Percentiles rank a stretch among this genome's conserved stretches.
Evolutionary conservation across 164 flowering plant species (phyloP).

Genomic region (Euptelea pleiosperma): DNA sequence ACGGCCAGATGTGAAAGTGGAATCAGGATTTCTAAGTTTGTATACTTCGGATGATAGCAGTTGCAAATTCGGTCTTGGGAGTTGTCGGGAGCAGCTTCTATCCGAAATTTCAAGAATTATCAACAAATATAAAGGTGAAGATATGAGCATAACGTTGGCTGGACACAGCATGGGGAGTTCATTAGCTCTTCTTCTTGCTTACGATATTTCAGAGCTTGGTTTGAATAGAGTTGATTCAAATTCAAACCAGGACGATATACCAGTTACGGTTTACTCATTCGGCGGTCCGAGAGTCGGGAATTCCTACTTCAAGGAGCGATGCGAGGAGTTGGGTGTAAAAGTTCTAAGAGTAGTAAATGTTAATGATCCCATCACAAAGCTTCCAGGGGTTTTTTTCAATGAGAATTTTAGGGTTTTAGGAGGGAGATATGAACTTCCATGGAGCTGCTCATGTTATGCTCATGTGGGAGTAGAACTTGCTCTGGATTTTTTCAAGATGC

Average conservation of each 20-base stretch:
- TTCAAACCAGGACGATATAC: constrained; percentile 25
- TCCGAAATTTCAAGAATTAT: constrained; percentile 27
- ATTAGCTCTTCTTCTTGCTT: constrained; percentile 61
- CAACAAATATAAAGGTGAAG: constrained; percentile 39
- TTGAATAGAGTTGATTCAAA: constrained; percentile 22
- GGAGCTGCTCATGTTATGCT: constrained; percentile 63
- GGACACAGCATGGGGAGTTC: constrained; percentile 96
- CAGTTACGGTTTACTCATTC: constrained; percentile 66
- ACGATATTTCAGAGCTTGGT: constrained; percentile 75
- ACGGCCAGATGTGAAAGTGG: constrained; percentile 59
- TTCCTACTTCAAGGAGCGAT: constrained; percentile 53
- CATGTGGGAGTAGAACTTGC: constrained; percentile 65
- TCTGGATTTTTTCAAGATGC: constrained; percentile 57
- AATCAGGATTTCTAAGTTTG: constrained; percentile 32
- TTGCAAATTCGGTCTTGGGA: constrained; percentile 27
- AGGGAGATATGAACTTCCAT: constrained; percentile 45
- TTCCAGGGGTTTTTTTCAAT: constrained; percentile 35
- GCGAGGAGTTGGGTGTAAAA: constrained; percentile 71
- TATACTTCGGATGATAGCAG: constrained; percentile 31
- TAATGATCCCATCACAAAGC: constrained; percentile 48
- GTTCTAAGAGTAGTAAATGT: constrained; percentile 66
- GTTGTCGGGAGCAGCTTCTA: constrained; percentile 37
- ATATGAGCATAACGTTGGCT: constrained; percentile 64
- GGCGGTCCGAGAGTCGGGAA: constrained; percentile 90
- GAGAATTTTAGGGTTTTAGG: constrained; percentile 59